Base-by-base conservation (phyloP, 345 rosid species). In the Raphanus sativus region DNA sequence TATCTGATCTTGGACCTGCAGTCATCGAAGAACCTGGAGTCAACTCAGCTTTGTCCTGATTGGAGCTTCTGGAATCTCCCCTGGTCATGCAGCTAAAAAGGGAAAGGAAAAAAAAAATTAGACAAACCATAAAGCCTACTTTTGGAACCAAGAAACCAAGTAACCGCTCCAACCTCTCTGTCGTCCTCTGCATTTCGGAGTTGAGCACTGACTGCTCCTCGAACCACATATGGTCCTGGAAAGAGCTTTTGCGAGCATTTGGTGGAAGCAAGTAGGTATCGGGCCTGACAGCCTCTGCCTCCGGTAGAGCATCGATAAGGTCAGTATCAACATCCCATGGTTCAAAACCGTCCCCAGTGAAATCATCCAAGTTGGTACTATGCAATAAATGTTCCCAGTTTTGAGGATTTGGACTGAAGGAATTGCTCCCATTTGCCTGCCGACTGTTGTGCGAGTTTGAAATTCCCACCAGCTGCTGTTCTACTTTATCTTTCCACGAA, bases 351-450 rank as follows among this genome's bases (percentile, higher is more conserved):
- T 83, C 90, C 62, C 83, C 91, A 16, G 76, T 84, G 78, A 89
- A 66, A 85, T 80, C 88, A 59, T 89, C 89, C 82, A 94, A 74
- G 81, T 82, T 87, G 76, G 86, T 70, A 82, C 74, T 86, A 75
- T 85, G 89, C 80, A 92, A 79, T 88, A 91, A 89, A 80, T 90
- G 90, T 82, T 88, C 93, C 98, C 97, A 94, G 74, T 81, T 88
- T 34, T 88, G 96, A 40, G 89, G 83, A 70, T 83, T 71, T 60
- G 87, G 90, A 76, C 89, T 82, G 48, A 87, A 83, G 50, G 85
- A 61, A 50, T 70, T 75, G 82, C 84, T 83, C 33, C 84, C 87
- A 75, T 86, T 88, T 12, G 88, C 87, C 76, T 83, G 93, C 80
- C 86, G 70, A 75, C 55, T 79, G 82, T 74, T 84, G 80, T 86